Evolutionary conservation across 2,329 filamentous ascomycete species (phyloP).

Genomic region (Fusarium sp.): DNA sequence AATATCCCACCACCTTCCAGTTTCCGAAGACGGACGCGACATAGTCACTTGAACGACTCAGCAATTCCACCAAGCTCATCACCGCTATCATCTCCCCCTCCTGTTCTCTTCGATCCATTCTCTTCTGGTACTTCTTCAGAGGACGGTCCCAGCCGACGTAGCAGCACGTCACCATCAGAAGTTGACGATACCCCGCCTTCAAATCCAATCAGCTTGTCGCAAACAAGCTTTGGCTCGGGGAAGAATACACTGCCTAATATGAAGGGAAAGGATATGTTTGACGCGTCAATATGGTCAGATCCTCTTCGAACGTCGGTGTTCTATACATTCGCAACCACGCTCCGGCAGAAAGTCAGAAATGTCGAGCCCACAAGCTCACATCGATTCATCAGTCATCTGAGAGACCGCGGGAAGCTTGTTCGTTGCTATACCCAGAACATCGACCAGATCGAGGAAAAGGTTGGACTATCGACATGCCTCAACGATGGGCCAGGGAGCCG

Average conservation of each 20-base stretch:
- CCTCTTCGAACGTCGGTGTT: conserved; percentile 76
- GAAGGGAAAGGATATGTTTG: conserved; percentile 78
- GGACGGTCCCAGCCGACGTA: conserved; percentile 49
- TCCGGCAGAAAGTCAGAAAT: conserved; percentile 72
- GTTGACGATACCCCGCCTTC: conserved; percentile 57
- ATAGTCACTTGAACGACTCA: conserved; percentile 36
- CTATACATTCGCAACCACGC: conserved; percentile 76
- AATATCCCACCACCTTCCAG: conserved; percentile 42
- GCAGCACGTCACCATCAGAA: conserved; percentile 57
- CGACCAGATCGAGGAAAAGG: conserved; percentile 77
- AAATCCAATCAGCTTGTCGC: conserved; percentile 54
- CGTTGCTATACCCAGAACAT: conserved; percentile 82
- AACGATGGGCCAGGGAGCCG: conserved; percentile 70
- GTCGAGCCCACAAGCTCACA: conserved; percentile 74
- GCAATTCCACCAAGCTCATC: conserved; percentile 57
- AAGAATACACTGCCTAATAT: conserved; percentile 65
- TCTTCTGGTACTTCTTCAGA: conserved; percentile 52
- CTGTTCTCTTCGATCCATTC: conserved; percentile 63
- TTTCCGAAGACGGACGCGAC: conserved; percentile 37
- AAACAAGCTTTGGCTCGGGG: conserved; percentile 47
- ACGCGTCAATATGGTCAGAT: conserved; percentile 76
- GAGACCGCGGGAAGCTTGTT: conserved; percentile 74
- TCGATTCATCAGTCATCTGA: conserved; percentile 74
- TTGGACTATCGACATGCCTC: conserved; percentile 73
- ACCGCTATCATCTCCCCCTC: conserved; percentile 67